Evolutionary conservation across 1,139 yeast genomes (phyloP), one percentile per base, ranked within the genome.

Genomic region (Scheffersomyces titani): DNA sequence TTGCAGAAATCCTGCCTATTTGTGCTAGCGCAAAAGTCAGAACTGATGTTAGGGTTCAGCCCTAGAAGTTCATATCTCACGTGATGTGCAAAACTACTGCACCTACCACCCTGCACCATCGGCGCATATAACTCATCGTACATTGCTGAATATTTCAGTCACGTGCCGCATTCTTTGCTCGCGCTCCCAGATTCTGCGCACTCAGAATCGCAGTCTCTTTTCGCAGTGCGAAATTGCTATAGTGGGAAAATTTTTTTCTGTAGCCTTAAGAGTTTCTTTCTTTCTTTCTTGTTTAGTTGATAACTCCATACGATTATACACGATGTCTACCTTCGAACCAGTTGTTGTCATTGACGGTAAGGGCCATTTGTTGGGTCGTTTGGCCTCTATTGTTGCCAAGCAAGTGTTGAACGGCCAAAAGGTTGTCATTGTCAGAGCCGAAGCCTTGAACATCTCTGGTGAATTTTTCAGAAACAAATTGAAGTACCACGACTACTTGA

Each of bases 311-410:
- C 50, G 16, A 47, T 19, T 46, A 47, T 30, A 54, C 55, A 80
- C 77, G 72, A 91, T 90, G 97, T 89, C 94, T 84, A 85, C 90
- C 80, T 91, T 88, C 81, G 96, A 91, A 86, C 93, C 96, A 84
- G 97, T 92, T 86, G 91, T 92, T 86, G 97, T 92, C 82, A 88
- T 90, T 86, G 97, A 90, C 85, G 97, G 96, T 86, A 93, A 94
- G 92, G 99, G 98, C 82, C 99, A 94, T 84, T 90, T 94, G 78
- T 89, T 94, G 80, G 99, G 99, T 83, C 98, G 99, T 88, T 92
- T 94, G 81, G 99, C 99, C 73, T 92, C 98, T 73, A 90, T 89
- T 76, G 93, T 94, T 77, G 97, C 99, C 81, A 94, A 94, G 89
- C 98, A 94, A 87, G 82, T 94, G 74, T 90, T 94, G 80, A 90